Conservation (phyloP, 805 yeast species). For the Hanseniaspora taiwanica region DNA sequence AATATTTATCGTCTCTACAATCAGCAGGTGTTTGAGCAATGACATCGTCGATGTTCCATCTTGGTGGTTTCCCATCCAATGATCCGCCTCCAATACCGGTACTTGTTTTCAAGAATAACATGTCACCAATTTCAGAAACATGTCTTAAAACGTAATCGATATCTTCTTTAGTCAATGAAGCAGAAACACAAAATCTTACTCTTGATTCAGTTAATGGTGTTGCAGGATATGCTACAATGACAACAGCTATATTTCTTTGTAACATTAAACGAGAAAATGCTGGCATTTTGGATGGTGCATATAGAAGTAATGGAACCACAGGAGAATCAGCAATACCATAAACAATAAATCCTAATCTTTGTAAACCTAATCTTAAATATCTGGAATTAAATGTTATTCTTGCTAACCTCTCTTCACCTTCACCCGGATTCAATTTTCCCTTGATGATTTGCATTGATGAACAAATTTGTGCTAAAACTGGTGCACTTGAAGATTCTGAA, state of each 20-base stretch:
- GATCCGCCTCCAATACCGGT: conserved; percentile 61
- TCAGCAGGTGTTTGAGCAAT: conserved; percentile 61
- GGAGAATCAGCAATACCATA: conserved; percentile 96
- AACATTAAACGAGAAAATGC: conserved; percentile 75
- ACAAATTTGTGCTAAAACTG: conserved; percentile 78
- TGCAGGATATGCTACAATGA: conserved; percentile 95
- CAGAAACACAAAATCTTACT: conserved; percentile 82
- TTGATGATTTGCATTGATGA: conserved; percentile 66
- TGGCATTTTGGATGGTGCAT: conserved; percentile 90
- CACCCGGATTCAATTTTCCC: conserved; percentile 82
- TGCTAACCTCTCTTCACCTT: conserved; percentile 80
- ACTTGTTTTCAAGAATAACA: conserved; percentile 58
- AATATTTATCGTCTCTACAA: conserved; percentile 29
- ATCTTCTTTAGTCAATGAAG: conserved; percentile 89
- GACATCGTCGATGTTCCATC: conserved; percentile 72
- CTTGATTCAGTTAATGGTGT: conserved; percentile 84
- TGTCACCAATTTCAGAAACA: conserved; percentile 68
- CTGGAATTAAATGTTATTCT: conserved; percentile 94
- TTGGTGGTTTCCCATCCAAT: conserved; percentile 50
- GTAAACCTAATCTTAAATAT: conserved; percentile 79
- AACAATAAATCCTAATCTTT: conserved; percentile 85
- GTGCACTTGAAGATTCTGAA: conserved; percentile 82
- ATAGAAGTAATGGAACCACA: conserved; percentile 77
- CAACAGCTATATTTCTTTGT: conserved; percentile 77
- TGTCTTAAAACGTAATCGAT: conserved; percentile 65